Evolutionary conservation across 202 grass and related monocot genomes (phyloP).

Genomic region (Elaeis oleifera): DNA sequence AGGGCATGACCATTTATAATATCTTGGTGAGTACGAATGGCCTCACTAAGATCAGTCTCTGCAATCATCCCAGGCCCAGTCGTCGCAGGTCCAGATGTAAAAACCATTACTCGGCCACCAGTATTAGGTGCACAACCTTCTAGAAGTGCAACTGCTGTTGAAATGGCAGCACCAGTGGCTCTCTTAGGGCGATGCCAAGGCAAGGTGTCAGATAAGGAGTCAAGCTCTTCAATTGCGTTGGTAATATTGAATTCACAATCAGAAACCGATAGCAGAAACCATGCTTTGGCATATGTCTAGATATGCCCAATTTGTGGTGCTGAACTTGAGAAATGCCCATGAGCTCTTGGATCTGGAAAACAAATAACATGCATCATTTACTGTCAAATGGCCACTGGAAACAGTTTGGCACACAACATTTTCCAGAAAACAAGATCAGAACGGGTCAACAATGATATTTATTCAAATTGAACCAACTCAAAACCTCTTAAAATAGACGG

Average conservation of each 20-base stretch:
- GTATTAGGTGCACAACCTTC: conserved; percentile 60
- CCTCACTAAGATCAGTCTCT: conserved; percentile 63
- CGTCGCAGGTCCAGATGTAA: conserved; percentile 85
- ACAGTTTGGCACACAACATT: too few species aligned
- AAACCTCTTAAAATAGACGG: too few species aligned
- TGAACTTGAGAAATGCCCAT: conserved; percentile 42
- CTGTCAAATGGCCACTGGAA: not conserved
- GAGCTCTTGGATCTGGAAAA: conserved; percentile 73
- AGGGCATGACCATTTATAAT: conserved; percentile 66
- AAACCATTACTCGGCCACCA: conserved; percentile 74
- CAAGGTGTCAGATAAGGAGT: conserved; percentile 38
- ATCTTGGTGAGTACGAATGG: conserved; percentile 84
- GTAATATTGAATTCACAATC: conserved; percentile 96
- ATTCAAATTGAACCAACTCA: too few species aligned
- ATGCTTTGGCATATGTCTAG: conserved; percentile 32
- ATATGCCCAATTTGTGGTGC: conserved; percentile 47
- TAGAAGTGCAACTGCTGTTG: conserved; percentile 75
- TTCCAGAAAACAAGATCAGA: too few species aligned
- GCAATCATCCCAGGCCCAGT: conserved; percentile 76
- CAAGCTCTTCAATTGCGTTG: conserved; percentile 64
- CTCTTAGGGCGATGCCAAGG: conserved; percentile 52
- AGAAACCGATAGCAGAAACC: conserved; percentile 71
- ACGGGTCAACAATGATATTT: too few species aligned
- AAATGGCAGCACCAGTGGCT: conserved; percentile 71
- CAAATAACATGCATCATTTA: not conserved